These are phyloP conservation scores for Microbotryomycetes sp. DNA, from an alignment of 1,284 basidiomycete genomes.

Conservation along the genomic window DNA sequence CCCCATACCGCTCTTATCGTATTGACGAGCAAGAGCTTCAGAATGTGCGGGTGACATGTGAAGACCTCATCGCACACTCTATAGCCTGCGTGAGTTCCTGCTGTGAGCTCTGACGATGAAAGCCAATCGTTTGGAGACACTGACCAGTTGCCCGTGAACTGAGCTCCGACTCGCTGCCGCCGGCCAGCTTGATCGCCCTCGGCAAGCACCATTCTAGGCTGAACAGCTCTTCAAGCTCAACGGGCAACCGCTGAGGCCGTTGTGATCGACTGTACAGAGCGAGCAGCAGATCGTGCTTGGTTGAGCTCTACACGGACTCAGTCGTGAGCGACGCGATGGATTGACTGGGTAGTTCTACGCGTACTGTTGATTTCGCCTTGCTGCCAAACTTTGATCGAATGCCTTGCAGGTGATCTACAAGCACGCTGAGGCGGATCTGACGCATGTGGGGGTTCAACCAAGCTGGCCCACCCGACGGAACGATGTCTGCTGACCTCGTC, in stretches of 20 bases:
- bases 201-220: slow-evolving; percentile 4
- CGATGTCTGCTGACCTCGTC: background rate
- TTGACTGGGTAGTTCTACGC: background rate
- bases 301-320: background rate
- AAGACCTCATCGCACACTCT: slow-evolving; percentile 20
- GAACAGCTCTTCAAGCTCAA: background rate
- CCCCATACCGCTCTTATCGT: slow-evolving; percentile 11
- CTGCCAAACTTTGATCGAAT: background rate
- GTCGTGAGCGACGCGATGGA: background rate
- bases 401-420: background rate
- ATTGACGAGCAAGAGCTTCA: slow-evolving; percentile 24
- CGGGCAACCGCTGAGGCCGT: background rate
- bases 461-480: no score
- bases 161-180: slow-evolving; percentile 4
- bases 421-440: background rate
- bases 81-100: slow-evolving; percentile 2
- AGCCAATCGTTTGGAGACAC: no score
- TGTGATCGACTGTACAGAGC: slow-evolving; percentile 14
- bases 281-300: slow-evolving; percentile 12
- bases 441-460: background rate
- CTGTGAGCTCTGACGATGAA: no score
- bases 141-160: no score
- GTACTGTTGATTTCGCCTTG: background rate
- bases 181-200: slow-evolving; percentile 11
- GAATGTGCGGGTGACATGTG: background rate